A percentile compares a stretch with the other conserved stretches of the same genome.
Conservation (phyloP, 768 basidiomycete genomes). For the Trichaptum fuscoviolaceum region DNA sequence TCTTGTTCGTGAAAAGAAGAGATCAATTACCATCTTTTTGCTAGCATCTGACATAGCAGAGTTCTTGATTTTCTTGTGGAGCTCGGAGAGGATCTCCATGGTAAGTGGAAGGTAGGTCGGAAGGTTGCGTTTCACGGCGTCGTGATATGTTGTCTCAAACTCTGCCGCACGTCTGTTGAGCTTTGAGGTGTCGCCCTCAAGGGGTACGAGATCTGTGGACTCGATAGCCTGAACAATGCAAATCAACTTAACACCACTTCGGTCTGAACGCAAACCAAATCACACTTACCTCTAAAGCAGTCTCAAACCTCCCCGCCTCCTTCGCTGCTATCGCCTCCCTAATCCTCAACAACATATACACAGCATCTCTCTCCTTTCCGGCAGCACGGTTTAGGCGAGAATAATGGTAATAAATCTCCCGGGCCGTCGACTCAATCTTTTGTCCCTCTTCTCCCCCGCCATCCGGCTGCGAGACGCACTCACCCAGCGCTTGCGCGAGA, state of each 20-base stretch:
- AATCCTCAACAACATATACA: conserved; percentile 70
- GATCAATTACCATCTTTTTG: conserved; percentile 57
- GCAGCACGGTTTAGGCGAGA: conserved; percentile 69
- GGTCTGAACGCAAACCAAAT: neutral
- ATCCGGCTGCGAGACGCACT: conserved; percentile 63
- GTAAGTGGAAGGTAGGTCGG: conserved; percentile 83
- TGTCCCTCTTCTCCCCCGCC: conserved; percentile 58
- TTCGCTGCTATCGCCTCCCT: conserved; percentile 78
- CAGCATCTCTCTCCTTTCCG: conserved; percentile 68
- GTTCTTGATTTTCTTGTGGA: conserved; percentile 73
- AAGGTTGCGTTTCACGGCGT: conserved; percentile 84
- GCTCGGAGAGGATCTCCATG: conserved; percentile 85
- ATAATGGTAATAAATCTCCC: conserved; percentile 75
- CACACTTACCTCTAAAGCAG: conserved; percentile 70
- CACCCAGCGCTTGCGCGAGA: conserved; percentile 83
- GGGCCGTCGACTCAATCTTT: conserved; percentile 66
- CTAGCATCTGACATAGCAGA: conserved; percentile 69
- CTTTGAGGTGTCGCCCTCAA: conserved; percentile 78
- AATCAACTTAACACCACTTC: conserved; percentile 2
- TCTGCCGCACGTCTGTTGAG: conserved; percentile 85
- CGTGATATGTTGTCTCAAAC: conserved; percentile 74
- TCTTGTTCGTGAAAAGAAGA: conserved; percentile 14
- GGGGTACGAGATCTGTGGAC: conserved; percentile 79
- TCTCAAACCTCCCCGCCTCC: conserved; percentile 64
- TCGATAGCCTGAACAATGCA: conserved; percentile 66